Percentiles rank a stretch among this genome's conserved stretches.
These are phyloP conservation scores for Solanum tarapatanum DNA, from an alignment of 257 asterid genomes.

Conservation along the genomic window DNA sequence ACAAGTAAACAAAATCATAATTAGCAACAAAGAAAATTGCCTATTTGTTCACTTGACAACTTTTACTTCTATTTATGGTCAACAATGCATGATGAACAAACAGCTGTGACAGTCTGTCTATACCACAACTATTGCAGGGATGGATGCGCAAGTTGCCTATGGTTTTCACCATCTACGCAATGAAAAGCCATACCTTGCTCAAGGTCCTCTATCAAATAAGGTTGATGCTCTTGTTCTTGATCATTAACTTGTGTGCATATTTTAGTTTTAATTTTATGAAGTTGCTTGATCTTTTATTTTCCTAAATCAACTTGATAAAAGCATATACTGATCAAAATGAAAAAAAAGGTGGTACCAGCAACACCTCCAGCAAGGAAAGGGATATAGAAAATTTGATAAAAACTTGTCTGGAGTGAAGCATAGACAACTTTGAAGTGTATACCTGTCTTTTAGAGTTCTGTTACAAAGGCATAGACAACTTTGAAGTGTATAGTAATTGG, in stretches of 20 bases:
- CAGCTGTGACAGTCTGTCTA: slow-evolving; percentile 6
- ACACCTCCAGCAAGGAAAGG: not conserved
- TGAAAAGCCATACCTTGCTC: slow-evolving; percentile 87
- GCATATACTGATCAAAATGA: not conserved
- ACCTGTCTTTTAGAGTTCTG: not conserved
- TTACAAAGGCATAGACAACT: not conserved
- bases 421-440: not conserved
- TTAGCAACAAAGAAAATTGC: not conserved
- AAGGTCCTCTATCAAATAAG: slow-evolving; percentile 91
- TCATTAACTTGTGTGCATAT: not conserved
- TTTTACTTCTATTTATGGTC: not conserved
- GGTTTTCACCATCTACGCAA: slow-evolving; percentile 94
- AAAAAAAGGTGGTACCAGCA: not conserved
- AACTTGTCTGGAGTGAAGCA: not conserved
- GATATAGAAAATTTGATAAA: not conserved
- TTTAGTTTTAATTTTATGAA: not conserved
- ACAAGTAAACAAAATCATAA: not conserved
- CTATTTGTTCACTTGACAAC: not conserved
- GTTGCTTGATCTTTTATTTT: not conserved
- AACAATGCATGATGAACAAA: not conserved
- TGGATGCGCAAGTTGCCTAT: slow-evolving; percentile 97
- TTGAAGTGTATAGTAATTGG: not conserved
- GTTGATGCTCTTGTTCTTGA: slow-evolving; percentile 19
- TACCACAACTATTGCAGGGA: slow-evolving; percentile 38
- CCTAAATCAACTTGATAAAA: not conserved